These are phyloP conservation scores for Dillenia suffruticosa DNA, from an alignment of 164 flowering plant genomes.

Conservation along the genomic window DNA sequence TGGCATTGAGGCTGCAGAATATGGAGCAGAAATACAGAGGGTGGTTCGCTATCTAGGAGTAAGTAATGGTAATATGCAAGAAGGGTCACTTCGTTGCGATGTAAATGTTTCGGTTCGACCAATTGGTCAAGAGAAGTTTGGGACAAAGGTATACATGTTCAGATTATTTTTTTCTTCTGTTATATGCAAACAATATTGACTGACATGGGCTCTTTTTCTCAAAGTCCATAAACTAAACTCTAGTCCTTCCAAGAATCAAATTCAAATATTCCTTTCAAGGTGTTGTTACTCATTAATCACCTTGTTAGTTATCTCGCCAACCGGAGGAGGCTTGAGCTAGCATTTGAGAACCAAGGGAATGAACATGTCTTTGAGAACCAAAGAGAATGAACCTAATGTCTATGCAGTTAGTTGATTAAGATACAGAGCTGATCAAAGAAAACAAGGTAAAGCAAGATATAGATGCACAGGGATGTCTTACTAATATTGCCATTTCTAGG, in stretches of 20 bases:
- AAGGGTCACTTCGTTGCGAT: conserved; percentile 96
- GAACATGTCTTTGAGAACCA: too few species aligned
- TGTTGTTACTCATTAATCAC: too few species aligned
- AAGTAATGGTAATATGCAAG: conserved; percentile 96
- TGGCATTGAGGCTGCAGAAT: conserved; percentile 91
- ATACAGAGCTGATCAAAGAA: too few species aligned
- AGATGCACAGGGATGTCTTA: too few species aligned
- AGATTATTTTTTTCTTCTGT: neutral
- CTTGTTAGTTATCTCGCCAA: too few species aligned
- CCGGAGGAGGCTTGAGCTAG: too few species aligned
- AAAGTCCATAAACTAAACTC: neutral
- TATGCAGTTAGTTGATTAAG: too few species aligned
- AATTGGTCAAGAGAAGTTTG: conserved; percentile 68
- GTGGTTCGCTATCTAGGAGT: conserved; percentile 86
- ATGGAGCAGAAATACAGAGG: conserved; percentile 90
- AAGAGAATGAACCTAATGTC: too few species aligned
- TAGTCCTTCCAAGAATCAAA: neutral
- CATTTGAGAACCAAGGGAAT: too few species aligned
- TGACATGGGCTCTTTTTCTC: neutral
- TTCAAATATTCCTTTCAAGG: too few species aligned
- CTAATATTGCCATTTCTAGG: too few species aligned
- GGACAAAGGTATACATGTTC: conserved; percentile 63
- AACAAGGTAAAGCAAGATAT: too few species aligned
- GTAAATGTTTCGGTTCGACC: conserved; percentile 91
- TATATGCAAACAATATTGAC: neutral